phyloP scores from a whole-genome alignment of 192 early-diverging fungal species.

The Oehlia diaphana region DNA sequence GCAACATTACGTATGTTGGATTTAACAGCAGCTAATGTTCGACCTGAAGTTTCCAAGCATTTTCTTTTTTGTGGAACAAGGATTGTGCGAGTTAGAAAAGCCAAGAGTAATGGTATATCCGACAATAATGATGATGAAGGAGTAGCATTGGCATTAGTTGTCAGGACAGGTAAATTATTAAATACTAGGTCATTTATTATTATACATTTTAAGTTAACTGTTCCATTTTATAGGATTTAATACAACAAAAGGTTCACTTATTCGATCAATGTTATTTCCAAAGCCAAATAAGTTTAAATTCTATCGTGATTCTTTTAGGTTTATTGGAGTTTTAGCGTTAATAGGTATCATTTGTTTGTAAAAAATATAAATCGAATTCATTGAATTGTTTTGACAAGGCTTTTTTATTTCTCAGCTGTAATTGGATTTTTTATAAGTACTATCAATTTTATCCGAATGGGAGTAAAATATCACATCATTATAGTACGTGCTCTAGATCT shows the following conservation, averaged over 20 bases:
- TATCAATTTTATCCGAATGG: constrained; percentile 85
- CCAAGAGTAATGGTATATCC: constrained; percentile 42
- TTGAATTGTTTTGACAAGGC: not conserved
- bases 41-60: constrained; percentile 75
- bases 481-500: constrained; percentile 92
- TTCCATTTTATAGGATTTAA: constrained; percentile 67
- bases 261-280: constrained; percentile 95
- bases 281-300: constrained; percentile 96
- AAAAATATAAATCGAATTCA: not conserved
- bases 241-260: constrained; percentile 92
- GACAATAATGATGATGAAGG: constrained; percentile 42
- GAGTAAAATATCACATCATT: constrained; percentile 69
- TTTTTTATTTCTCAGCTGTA: constrained; percentile 41
- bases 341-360: constrained; percentile 53
- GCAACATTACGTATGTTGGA: constrained; percentile 62
- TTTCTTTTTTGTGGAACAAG: constrained; percentile 93
- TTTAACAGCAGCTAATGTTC: constrained; percentile 70
- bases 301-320: constrained; percentile 96
- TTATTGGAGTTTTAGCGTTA: constrained; percentile 86
- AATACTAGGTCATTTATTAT: not conserved
- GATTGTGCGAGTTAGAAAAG: constrained; percentile 76
- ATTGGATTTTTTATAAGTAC: constrained; percentile 86
- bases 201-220: not conserved
- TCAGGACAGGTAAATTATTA: constrained; percentile 62
- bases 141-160: constrained; percentile 73